A percentile compares a stretch with the other conserved stretches of the same genome.
phyloP scores from a whole-genome alignment of 2,329 filamentous ascomycete species.

The Ambrosiella cleistominuta region DNA sequence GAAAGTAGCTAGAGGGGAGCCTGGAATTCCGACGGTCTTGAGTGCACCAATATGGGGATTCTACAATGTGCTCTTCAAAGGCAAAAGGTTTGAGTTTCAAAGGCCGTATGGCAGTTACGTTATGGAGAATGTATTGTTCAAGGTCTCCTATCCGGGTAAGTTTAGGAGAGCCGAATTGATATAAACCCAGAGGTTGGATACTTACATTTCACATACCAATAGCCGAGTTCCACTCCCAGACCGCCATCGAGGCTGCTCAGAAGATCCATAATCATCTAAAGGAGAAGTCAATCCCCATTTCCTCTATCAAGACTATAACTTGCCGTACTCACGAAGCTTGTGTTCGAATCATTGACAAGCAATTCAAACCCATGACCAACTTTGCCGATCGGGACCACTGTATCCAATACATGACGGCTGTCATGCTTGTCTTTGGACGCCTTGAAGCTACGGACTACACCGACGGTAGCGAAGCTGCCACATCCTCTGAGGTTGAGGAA shows the following conservation, averaged over 20 bases:
- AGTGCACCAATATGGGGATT: slow-evolving; percentile 92
- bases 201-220: slow-evolving; percentile 12
- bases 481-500: slow-evolving; percentile 72
- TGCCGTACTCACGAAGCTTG: slow-evolving; percentile 97
- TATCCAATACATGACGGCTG: slow-evolving; percentile 97
- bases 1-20: slow-evolving; percentile 82
- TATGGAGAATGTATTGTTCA: slow-evolving; percentile 99
- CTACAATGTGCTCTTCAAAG: slow-evolving; percentile 96
- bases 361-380: slow-evolving; percentile 99
- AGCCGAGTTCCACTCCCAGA: slow-evolving; percentile 97
- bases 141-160: slow-evolving; percentile 91
- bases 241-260: slow-evolving; percentile 85
- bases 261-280: slow-evolving; percentile 72
- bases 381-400: slow-evolving; percentile 99
- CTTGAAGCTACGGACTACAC: slow-evolving; percentile 87
- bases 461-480: slow-evolving; percentile 82
- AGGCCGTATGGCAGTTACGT: slow-evolving; percentile 94
- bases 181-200: background rate
- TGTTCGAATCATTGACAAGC: slow-evolving; percentile 98
- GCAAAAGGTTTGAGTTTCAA: slow-evolving; percentile 92
- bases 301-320: slow-evolving; percentile 81
- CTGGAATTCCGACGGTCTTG: slow-evolving; percentile 79
- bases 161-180: slow-evolving; percentile 10
- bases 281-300: slow-evolving; percentile 71
- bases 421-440: slow-evolving; percentile 90